Base-by-base conservation (phyloP, 129 eudicot species). In the Saussurea involucrata region DNA sequence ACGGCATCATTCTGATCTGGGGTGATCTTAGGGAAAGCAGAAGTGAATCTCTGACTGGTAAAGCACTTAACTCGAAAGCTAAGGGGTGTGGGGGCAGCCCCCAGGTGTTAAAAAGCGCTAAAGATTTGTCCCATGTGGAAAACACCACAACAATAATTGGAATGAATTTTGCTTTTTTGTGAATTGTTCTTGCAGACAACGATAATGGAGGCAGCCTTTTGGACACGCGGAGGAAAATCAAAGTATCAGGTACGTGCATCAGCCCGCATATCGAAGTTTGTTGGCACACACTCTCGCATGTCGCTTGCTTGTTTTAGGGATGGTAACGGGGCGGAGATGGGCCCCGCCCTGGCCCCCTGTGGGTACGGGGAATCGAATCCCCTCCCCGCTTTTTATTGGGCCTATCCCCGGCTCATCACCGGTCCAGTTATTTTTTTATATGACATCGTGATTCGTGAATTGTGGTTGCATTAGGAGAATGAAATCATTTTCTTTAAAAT, bases 21-120 rank as follows among this genome's bases (percentile, higher is more conserved):
- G 73, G 80, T 46, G 73, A 69, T 33, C 70, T 69, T 78, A 69
- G 64, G 76, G 76, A 69, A 71, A 69, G 42, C 64, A 58, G 70
- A 79, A 79, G 66, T 72, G 83, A 64, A 64, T 72, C 78, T 79
- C 78, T 79, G 83, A 79, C 73, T 79, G 34, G 73, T 72, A 65
- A 79, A 72, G 78, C 83, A 79, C 78, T 79, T 21, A 24, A 29
- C 58, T 64, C 57, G 40, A 60, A 70, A 70, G 76, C 63, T 67
- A 76, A 55, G 8, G 33, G 70, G 70, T 58, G 76, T 69, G 22
- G 11, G 68, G 79, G 24, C 17, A 8, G 32, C 64, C 53, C 53
- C 5, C 11, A 21, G 67, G 40, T 76, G 57, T 69, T 58, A 12
- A n/a, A 69, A 70, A 69, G 82, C 63, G 34, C 24, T 69, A 58